These are phyloP conservation scores for Closterium sp. DNA, from an alignment of 139 green algal genomes.

Conservation along the genomic window DNA sequence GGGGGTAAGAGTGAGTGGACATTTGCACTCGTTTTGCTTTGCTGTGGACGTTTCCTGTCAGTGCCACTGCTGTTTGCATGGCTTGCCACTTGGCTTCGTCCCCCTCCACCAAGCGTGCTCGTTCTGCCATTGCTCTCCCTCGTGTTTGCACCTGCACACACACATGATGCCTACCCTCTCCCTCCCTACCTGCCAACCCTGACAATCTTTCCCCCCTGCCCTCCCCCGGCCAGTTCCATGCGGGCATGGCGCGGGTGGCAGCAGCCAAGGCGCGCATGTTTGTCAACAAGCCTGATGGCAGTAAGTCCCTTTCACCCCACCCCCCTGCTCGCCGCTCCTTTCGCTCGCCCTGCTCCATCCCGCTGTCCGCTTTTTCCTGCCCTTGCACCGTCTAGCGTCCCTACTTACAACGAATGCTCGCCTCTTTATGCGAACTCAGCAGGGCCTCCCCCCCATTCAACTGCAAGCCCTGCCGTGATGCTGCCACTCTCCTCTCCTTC, in stretches of 20 bases:
- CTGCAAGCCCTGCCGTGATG: too few species aligned
- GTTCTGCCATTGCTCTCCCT: too few species aligned
- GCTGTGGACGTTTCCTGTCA: background rate
- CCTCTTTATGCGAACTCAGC: too few species aligned
- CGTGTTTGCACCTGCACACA: too few species aligned
- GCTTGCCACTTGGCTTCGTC: background rate
- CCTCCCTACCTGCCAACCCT: background rate
- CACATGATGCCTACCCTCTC: background rate
- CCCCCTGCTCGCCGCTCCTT: background rate
- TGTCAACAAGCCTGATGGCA: slow-evolving; percentile 41
- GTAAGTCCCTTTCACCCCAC: slow-evolving; percentile 8
- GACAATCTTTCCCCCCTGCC: too few species aligned
- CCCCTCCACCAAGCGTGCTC: too few species aligned
- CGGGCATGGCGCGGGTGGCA: slow-evolving; percentile 29
- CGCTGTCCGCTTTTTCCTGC: background rate
- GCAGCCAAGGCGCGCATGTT: slow-evolving; percentile 50
- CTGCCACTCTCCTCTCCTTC: too few species aligned
- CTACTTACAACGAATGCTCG: too few species aligned
- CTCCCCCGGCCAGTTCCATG: slow-evolving; percentile 30
- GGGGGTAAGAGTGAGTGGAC: too few species aligned
- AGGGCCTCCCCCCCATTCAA: too few species aligned
- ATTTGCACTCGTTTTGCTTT: too few species aligned
- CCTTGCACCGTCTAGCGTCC: background rate
- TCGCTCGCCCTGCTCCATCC: background rate
- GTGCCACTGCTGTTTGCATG: background rate